These are phyloP conservation scores for Zygosaccharomyces bailii DNA, from an alignment of 805 yeast species.

Conservation along the genomic window DNA sequence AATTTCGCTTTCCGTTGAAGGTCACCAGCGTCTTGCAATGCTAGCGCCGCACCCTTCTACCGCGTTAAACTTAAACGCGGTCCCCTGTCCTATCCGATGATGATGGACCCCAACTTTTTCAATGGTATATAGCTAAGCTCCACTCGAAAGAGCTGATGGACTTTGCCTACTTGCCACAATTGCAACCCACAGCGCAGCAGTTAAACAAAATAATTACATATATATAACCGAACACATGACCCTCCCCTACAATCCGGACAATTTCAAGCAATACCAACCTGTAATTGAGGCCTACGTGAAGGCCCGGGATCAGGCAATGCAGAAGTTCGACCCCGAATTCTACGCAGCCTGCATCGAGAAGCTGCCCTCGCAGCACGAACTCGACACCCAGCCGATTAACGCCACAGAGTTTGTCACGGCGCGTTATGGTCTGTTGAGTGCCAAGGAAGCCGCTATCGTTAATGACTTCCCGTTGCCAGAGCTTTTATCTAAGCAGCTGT, in stretches of 20 bases:
- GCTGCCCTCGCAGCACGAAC: constrained; percentile 20
- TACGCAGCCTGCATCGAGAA: constrained; percentile 18
- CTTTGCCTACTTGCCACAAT: too few relatives aligned
- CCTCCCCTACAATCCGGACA: constrained; percentile 4
- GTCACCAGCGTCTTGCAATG: too few relatives aligned
- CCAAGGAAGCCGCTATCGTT: constrained; percentile 41
- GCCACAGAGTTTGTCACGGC: constrained; percentile 18
- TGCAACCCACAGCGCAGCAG: too few relatives aligned
- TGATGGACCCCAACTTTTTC: too few relatives aligned
- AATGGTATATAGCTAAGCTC: too few relatives aligned
- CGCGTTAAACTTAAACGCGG: constrained; percentile 1
- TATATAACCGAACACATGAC: too few relatives aligned
- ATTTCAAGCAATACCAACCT: constrained; percentile 18
- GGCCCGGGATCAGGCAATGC: constrained; percentile 22
- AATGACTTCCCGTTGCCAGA: constrained; percentile 42
- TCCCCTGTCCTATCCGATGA: too few relatives aligned
- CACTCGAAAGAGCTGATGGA: too few relatives aligned
- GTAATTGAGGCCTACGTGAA: constrained; percentile 24
- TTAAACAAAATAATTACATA: too few relatives aligned
- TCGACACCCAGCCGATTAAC: constrained; percentile 26
- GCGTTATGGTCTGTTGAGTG: constrained; percentile 25
- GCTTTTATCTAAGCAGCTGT: constrained; percentile 43
- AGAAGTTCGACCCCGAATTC: constrained; percentile 23
- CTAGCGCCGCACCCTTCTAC: constrained; percentile 4
- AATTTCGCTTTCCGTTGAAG: too few relatives aligned